Percentiles rank a stretch among this genome's conserved stretches.
Conservation (phyloP, 1,284 basidiomycete genomes). For the Lentinula novae-zelandiae region DNA sequence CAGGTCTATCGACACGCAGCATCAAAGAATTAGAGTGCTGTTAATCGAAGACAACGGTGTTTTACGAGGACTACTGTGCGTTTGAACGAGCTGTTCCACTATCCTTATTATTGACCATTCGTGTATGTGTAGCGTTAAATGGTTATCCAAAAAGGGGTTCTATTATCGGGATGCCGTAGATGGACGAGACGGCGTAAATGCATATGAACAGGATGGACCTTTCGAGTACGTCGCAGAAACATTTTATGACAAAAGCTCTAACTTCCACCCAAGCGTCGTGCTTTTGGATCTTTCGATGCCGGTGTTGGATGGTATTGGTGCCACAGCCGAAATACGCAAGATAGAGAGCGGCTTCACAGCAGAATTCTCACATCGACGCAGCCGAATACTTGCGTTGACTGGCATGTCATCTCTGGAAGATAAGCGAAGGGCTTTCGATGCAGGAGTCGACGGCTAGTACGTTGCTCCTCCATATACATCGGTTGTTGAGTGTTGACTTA, state of each 20-base stretch:
- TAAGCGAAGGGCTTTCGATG: conserved; percentile 86
- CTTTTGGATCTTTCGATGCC: conserved; percentile 94
- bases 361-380: conserved; percentile 27
- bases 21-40: conserved; percentile 54
- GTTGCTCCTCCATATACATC: conserved; percentile 27
- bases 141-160: conserved; percentile 80
- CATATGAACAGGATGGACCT: conserved; percentile 64
- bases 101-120: conserved; percentile 22
- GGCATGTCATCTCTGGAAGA: conserved; percentile 92
- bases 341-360: conserved; percentile 50
- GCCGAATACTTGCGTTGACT: conserved; percentile 86
- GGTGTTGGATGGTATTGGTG: conserved; percentile 84
- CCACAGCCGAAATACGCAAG: conserved; percentile 79
- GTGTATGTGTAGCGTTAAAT: conserved; percentile 58
- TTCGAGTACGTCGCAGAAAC: conserved; percentile 61
- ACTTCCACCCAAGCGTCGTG: conserved; percentile 54
- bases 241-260: conserved; percentile 8
- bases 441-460: conserved; percentile 93
- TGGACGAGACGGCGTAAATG: conserved; percentile 80
- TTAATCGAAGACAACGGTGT: conserved; percentile 85
- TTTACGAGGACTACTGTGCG: conserved; percentile 67
- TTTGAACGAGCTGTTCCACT: conserved; percentile 11
- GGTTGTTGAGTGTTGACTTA: background rate
- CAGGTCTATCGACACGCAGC: conserved; percentile 37
- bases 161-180: conserved; percentile 79